Evolutionary conservation across 148 eudicot species (phyloP).

Genomic region (Cornus suecica): DNA sequence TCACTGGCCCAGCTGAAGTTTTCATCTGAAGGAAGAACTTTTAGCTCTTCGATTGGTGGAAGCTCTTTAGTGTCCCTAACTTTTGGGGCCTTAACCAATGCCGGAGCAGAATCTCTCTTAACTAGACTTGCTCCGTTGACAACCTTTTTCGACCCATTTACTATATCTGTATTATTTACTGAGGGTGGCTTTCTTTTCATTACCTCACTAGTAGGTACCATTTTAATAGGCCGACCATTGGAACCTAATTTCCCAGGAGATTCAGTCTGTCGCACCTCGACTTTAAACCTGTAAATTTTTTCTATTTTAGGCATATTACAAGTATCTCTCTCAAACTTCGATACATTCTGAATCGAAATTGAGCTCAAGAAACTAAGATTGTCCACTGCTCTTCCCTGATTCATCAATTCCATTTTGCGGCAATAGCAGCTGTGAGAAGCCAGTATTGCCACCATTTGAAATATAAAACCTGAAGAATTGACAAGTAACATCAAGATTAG

Average conservation of each 20-base stretch:
- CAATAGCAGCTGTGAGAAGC: conserved; percentile 75
- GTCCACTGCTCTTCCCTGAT: conserved; percentile 38
- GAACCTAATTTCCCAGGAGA: conserved; percentile 41
- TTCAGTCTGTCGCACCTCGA: conserved; percentile 54
- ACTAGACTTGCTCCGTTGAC: conserved; percentile 63
- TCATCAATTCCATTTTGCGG: conserved; percentile 38
- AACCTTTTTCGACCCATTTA: conserved; percentile 53
- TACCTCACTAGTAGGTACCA: conserved; percentile 74
- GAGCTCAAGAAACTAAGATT: conserved; percentile 56
- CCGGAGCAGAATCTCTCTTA: conserved; percentile 38
- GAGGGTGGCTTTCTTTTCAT: conserved; percentile 38
- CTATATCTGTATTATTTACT: conserved; percentile 16
- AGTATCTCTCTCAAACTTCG: conserved; percentile 23
- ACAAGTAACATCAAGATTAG: background rate
- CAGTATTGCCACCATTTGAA: conserved; percentile 70
- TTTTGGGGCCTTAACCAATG: conserved; percentile 37
- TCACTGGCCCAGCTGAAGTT: conserved; percentile 98
- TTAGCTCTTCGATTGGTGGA: conserved; percentile 75
- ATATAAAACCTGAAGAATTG: conserved; percentile 26
- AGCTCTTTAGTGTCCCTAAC: conserved; percentile 42
- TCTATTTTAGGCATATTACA: conserved; percentile 15
- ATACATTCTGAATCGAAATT: conserved; percentile 30
- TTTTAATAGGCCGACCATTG: conserved; percentile 53
- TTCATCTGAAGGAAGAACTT: conserved; percentile 81
- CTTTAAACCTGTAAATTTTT: conserved; percentile 30